Evolutionary conservation across 1,284 basidiomycete species (phyloP).

Genomic region (Ceratobasidium sp.): DNA sequence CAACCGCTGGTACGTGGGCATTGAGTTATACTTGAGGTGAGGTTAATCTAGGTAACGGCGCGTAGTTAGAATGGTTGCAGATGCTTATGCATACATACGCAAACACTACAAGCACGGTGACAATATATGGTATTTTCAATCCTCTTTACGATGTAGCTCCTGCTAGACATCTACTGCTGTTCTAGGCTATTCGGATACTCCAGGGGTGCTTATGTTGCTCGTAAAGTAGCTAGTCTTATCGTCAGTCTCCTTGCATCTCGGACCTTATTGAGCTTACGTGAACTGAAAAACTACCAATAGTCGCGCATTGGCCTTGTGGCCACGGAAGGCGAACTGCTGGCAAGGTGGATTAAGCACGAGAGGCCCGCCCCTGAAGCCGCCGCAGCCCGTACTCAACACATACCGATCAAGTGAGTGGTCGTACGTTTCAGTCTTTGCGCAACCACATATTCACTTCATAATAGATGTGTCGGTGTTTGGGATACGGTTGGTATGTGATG

Average conservation of each 20-base stretch:
- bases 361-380: neutral
- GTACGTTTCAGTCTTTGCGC: too few species aligned
- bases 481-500: conserved; percentile 22
- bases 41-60: too few species aligned
- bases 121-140: too few species aligned
- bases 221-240: conserved; percentile 46
- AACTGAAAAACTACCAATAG: neutral
- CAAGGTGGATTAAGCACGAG: conserved; percentile 11
- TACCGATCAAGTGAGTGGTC: conserved; percentile 16
- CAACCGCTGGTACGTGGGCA: too few species aligned
- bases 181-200: conserved; percentile 31
- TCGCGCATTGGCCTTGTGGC: conserved; percentile 32
- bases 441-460: too few species aligned
- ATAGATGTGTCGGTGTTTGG: conserved; percentile 29
- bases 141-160: too few species aligned
- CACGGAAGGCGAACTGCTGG: conserved; percentile 14
- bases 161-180: too few species aligned
- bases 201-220: conserved; percentile 46
- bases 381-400: neutral
- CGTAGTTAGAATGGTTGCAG: too few species aligned
- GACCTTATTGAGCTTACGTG: neutral
- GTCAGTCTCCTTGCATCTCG: conserved; percentile 14
- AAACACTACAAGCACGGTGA: too few species aligned
- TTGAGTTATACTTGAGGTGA: too few species aligned
- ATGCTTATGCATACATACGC: too few species aligned